Conservation (phyloP, 192 early-diverging fungal species). For the Backusella morwellensis region DNA sequence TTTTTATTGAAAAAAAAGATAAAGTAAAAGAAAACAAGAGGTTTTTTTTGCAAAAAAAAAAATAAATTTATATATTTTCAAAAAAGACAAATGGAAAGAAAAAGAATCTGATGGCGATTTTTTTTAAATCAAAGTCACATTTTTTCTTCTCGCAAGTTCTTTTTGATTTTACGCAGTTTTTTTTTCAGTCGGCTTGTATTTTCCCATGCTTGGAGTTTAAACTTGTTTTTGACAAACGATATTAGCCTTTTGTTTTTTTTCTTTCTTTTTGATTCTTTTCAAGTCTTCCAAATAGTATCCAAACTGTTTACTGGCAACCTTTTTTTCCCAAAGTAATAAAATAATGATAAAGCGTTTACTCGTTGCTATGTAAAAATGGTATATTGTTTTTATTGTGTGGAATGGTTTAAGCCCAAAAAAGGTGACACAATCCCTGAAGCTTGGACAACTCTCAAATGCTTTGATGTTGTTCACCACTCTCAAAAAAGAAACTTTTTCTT, state of each 20-base stretch:
- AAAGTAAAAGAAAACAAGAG: neutral
- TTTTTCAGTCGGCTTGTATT: neutral
- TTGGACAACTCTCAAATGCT: too few relatives aligned
- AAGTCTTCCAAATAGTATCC: neutral
- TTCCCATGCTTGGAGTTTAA: neutral
- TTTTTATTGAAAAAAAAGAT: slow-evolving; percentile 7
- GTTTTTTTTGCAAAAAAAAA: neutral
- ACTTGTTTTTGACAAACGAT: neutral
- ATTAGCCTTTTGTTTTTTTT: neutral
- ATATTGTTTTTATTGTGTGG: neutral
- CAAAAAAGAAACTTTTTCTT: too few relatives aligned
- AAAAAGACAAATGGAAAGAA: slow-evolving; percentile 1
- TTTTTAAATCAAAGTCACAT: neutral
- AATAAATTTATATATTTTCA: neutral
- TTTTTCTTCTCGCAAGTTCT: slow-evolving; percentile 5
- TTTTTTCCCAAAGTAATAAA: too few relatives aligned
- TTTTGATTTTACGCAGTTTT: neutral
- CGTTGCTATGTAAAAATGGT: neutral
- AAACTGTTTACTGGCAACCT: too few relatives aligned
- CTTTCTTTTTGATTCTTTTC: neutral
- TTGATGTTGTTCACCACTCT: too few relatives aligned
- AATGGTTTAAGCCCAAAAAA: neutral
- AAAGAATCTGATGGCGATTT: slow-evolving; percentile 5
- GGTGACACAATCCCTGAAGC: neutral
- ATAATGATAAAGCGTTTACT: neutral